Conservation (phyloP, 1,284 basidiomycete genomes). For the Boletellus sp. region DNA sequence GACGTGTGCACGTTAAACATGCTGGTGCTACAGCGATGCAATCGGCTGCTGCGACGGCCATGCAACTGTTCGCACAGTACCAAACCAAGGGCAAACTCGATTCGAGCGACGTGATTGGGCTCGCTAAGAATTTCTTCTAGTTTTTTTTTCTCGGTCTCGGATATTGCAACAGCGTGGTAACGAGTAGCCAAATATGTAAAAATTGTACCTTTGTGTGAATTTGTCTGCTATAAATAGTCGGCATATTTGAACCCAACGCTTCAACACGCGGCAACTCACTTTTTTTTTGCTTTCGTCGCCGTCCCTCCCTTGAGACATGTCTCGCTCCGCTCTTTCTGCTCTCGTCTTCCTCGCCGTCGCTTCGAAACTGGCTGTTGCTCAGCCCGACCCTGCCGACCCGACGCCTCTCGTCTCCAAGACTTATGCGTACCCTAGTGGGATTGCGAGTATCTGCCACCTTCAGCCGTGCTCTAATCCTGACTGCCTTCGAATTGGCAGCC, state of each 20-base stretch:
- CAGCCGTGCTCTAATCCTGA: background rate
- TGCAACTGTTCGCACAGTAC: constrained; percentile 29
- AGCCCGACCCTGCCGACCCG: constrained; percentile 35
- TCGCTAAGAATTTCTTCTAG: constrained; percentile 27
- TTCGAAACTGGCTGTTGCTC: constrained; percentile 31
- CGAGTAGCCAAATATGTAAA: too few relatives aligned
- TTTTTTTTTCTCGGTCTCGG: background rate
- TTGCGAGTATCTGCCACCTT: constrained; percentile 37
- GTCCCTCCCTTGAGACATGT: constrained; percentile 37
- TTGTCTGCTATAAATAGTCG: constrained; percentile 9
- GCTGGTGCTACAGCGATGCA: constrained; percentile 27
- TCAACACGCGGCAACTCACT: background rate
- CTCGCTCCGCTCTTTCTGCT: constrained; percentile 44
- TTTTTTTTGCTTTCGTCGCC: background rate
- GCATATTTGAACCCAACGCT: constrained; percentile 4
- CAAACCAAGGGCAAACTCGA: constrained; percentile 28
- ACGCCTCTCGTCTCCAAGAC: constrained; percentile 50
- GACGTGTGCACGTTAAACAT: background rate
- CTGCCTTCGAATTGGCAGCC: constrained; percentile 19
- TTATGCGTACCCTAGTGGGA: constrained; percentile 45
- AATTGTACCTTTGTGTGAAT: too few relatives aligned
- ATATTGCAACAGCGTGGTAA: too few relatives aligned
- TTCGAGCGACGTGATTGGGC: constrained; percentile 26
- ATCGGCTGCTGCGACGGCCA: constrained; percentile 31
- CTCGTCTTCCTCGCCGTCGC: constrained; percentile 35